These are phyloP conservation scores for Alternaria viburni DNA, from an alignment of 2,329 filamentous ascomycete genomes.

Conservation along the genomic window DNA sequence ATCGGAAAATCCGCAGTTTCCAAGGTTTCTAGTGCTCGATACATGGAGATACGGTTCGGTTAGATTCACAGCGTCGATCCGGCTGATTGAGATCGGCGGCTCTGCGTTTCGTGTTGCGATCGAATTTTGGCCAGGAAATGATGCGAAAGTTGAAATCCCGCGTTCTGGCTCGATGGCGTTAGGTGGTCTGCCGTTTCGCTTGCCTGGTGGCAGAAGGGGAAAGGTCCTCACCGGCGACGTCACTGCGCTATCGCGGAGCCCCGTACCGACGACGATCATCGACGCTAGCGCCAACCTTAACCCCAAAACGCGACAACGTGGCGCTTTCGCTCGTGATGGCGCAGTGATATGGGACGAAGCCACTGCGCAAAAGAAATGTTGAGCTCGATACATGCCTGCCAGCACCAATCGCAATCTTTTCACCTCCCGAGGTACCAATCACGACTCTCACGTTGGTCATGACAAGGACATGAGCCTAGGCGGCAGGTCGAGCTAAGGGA, in stretches of 20 bases:
- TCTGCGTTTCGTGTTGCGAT: background rate
- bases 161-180: slow-evolving; percentile 1
- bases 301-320: background rate
- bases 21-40: background rate
- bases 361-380: background rate
- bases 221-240: background rate
- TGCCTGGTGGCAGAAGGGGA: background rate
- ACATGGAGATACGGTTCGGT: background rate
- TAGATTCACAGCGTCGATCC: background rate
- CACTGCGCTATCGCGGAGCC: background rate
- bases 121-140: background rate
- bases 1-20: background rate
- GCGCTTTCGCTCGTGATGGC: background rate
- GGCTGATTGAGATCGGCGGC: background rate
- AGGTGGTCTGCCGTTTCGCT: background rate
- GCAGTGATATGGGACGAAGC: background rate
- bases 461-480: background rate
- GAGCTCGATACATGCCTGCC: background rate
- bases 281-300: background rate
- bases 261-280: background rate
- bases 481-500: background rate
- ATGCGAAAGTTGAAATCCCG: background rate
- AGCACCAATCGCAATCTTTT: background rate
- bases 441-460: background rate
- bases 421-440: background rate